Evolutionary conservation across 805 yeast species (phyloP).

Genomic region (Pichia sporocuriosa): DNA sequence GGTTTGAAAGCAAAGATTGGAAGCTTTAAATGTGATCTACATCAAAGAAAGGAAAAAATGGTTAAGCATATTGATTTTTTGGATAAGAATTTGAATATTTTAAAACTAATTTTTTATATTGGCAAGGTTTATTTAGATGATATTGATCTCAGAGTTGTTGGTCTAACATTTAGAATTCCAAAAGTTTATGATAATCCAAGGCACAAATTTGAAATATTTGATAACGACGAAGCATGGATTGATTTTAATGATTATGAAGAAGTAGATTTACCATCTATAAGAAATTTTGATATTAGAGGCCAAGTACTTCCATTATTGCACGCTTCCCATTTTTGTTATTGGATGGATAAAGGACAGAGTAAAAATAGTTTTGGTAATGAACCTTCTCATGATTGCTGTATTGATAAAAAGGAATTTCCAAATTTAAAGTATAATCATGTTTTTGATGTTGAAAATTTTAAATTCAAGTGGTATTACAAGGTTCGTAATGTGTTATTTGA

Average conservation of each 20-base stretch:
- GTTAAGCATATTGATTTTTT: constrained; percentile 43
- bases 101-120: constrained; percentile 55
- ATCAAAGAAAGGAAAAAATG: constrained; percentile 47
- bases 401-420: constrained; percentile 32
- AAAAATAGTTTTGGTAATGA: constrained; percentile 40
- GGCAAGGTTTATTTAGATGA: constrained; percentile 51
- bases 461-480: constrained; percentile 71
- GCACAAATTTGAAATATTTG: constrained; percentile 33
- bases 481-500: constrained; percentile 58
- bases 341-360: constrained; percentile 41
- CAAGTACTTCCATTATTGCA: constrained; percentile 55
- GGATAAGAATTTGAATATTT: constrained; percentile 39
- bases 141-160: constrained; percentile 55
- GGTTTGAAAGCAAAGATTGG: constrained; percentile 64
- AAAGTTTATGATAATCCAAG: constrained; percentile 5
- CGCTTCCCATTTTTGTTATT: constrained; percentile 65
- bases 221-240: constrained; percentile 53
- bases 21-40: constrained; percentile 51
- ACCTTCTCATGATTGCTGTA: constrained; percentile 58
- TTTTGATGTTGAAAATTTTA: constrained; percentile 65
- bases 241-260: constrained; percentile 59
- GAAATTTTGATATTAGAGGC: constrained; percentile 34
- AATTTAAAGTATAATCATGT: constrained; percentile 47
- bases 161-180: constrained; percentile 33
- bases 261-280: constrained; percentile 37